Evolutionary conservation across 768 basidiomycete genomes (phyloP), one percentile per base, ranked within the genome.

Genomic region (Boletus bicolor): DNA sequence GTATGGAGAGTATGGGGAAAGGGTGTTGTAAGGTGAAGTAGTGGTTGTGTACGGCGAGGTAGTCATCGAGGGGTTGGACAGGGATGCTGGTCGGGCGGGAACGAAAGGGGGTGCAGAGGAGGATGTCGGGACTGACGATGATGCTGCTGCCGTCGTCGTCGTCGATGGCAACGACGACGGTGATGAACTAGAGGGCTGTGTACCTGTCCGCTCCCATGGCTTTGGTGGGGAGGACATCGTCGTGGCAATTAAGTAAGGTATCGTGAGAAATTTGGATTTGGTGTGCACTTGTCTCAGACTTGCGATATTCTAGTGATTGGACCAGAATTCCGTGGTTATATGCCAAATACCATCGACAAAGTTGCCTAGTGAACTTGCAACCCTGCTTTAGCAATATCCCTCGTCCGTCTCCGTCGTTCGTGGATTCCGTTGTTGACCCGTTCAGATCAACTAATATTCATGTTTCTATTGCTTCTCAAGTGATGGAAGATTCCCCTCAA

Each of bases 171-270:
- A 54, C 35, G 65, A 49, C 5, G 72, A 56, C 3, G 75, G 38
- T 15, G 68, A 53, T 19, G 67, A 61, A 12, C 74, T 37, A 30
- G 75, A 26, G 49, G 73, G 37, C 30, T 75, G 72, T 38, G 71
- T 64, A 44, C 75, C 73, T 8, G 81, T 80, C 42, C 84, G 81
- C 71, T 94, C 92, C 92, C 91, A 94, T 61, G 91, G 92, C 70
- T 93, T 93, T 68, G 91, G 91, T 46, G 91, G 91, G 21, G 91
- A 90, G 37, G 80, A 83, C 90, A 92, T 91, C 41, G 69, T 62
- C 8, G 72, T 64, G 21, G 21, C 17, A 36, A 48, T n/a, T 5
- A 43, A 44, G 53, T 5, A 43, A 44, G 53, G 26, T 26, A 38
- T 24, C 57, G 67, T 67, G 67, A 36, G 60, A 68, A 66, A 52